A percentile compares a stretch with the other conserved stretches of the same genome.
Evolutionary conservation across 2,329 filamentous ascomycete species (phyloP).

Genomic region (Teratosphaeria gauchensis): DNA sequence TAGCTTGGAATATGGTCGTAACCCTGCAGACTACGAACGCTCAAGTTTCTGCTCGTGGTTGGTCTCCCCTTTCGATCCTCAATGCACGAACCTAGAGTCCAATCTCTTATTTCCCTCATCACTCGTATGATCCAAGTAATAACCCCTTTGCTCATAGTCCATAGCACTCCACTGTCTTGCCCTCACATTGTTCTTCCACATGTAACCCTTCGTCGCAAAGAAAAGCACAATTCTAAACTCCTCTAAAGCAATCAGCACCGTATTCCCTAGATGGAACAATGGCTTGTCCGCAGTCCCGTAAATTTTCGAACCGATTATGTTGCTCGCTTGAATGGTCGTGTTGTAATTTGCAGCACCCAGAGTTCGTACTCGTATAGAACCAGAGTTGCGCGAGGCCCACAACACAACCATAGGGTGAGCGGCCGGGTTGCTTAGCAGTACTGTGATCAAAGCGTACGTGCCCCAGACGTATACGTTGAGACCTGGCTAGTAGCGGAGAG

Average conservation of each 20-base stretch:
- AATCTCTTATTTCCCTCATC: slow-evolving; percentile 32
- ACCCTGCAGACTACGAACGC: no score
- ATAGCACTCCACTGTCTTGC: slow-evolving; percentile 37
- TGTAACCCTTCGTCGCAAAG: slow-evolving; percentile 42
- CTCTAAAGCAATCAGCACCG: slow-evolving; percentile 42
- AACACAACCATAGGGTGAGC: slow-evolving; percentile 51
- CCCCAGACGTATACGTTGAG: slow-evolving; percentile 27
- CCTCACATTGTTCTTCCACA: slow-evolving; percentile 13
- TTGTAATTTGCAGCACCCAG: slow-evolving; percentile 56
- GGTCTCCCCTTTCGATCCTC: not conserved
- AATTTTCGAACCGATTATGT: slow-evolving; percentile 33
- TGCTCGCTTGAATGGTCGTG: slow-evolving; percentile 33
- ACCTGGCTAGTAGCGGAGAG: slow-evolving; percentile 26
- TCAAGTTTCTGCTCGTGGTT: no score
- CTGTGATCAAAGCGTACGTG: slow-evolving; percentile 29
- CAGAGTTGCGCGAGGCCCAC: slow-evolving; percentile 53
- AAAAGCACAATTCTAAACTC: slow-evolving; percentile 43
- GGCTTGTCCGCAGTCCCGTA: slow-evolving; percentile 48
- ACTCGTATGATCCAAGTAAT: slow-evolving; percentile 36
- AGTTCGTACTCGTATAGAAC: slow-evolving; percentile 51
- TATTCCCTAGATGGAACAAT: slow-evolving; percentile 46
- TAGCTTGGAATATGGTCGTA: no score
- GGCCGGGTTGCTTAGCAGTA: slow-evolving; percentile 32
- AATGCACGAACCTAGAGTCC: slow-evolving; percentile 30
- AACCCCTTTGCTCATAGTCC: slow-evolving; percentile 36